These are phyloP conservation scores for Lumnitzera littorea DNA, from an alignment of 345 rosid species.

Conservation along the genomic window DNA sequence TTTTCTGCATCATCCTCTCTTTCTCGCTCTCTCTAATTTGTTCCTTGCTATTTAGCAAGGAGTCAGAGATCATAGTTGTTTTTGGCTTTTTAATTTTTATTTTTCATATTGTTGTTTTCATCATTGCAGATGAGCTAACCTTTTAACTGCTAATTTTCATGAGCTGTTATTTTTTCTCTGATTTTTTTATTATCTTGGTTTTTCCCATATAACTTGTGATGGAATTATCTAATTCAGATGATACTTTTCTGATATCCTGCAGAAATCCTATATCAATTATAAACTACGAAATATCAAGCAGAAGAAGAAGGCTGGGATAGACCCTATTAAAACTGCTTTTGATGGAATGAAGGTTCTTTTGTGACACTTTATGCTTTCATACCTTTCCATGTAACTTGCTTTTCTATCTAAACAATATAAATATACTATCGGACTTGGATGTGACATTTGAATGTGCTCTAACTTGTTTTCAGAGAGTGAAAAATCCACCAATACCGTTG, in stretches of 20 bases:
- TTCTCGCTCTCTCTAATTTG: too few species aligned
- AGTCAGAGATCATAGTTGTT: too few species aligned
- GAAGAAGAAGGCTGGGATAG: slow-evolving; percentile 76
- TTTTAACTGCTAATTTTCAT: too few species aligned
- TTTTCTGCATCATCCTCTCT: too few species aligned
- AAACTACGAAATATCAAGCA: slow-evolving; percentile 47
- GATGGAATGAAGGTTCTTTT: slow-evolving; percentile 72
- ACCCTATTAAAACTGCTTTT: slow-evolving; percentile 82
- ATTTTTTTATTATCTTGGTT: slow-evolving; percentile 1
- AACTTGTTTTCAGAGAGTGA: slow-evolving; percentile 60
- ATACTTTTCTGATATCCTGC: slow-evolving; percentile 25
- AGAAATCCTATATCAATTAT: slow-evolving; percentile 61
- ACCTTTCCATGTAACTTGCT: not conserved
- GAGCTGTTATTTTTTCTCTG: not conserved
- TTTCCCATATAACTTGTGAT: slow-evolving; percentile 3
- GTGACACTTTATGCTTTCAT: slow-evolving; percentile 2
- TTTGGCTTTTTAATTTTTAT: too few species aligned
- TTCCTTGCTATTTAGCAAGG: too few species aligned
- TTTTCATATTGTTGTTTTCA: too few species aligned
- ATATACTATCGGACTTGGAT: not conserved
- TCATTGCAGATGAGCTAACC: too few species aligned
- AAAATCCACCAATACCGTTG: slow-evolving; percentile 88
- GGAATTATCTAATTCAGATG: slow-evolving; percentile 9
- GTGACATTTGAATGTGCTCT: slow-evolving; percentile 7
- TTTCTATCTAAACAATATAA: not conserved